Base-by-base conservation (phyloP, 345 rosid species). In the Sapria himalayana region DNA sequence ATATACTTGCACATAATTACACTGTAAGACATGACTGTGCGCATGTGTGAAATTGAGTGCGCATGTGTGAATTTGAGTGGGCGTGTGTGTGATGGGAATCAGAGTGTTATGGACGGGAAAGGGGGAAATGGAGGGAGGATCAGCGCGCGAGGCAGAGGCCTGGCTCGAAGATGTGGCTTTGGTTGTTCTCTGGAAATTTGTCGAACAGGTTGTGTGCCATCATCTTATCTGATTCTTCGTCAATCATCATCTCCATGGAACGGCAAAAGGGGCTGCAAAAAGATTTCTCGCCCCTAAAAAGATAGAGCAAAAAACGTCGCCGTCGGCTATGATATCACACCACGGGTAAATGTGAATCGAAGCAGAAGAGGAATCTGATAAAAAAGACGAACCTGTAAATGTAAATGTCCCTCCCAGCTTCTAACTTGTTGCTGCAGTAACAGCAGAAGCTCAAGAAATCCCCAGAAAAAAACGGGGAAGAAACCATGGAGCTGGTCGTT, bases 201-300 rank as follows among this genome's bases (percentile, higher is more conserved):
- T n/a, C n/a, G n/a, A n/a, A n/a, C n/a, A n/a, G n/a, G n/a, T n/a
- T n/a, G n/a, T n/a, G n/a, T n/a, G n/a, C n/a, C n/a, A n/a, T n/a
- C n/a, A n/a, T 43, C 29, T 70, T 54, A 52, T 62, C 47, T 43
- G 65, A 49, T 44, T 60, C 62, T 45, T 65, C 72, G 20, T 69
- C 91, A 1, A 64, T 46, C 61, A 65, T 64, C 45, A 82, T 74
- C 75, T 74, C 85, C 53, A 58, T 60, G 1, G 46, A 36, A 2
- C 93, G 86, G 47, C 98, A 89, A 34, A 57, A 60, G 4, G 6
- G 46, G 16, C 91, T 76, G 70, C 98, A 89, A 46, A 89, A 89
- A 7, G 85, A 69, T 58, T 70, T 78, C 63, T 74, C 92, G 19
- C 84, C 92, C 41, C 98, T 86, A 74, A 64, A 66, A 40, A 36